Percentiles rank a stretch among this genome's conserved stretches.
Conservation (phyloP, 176 grass and related monocot genomes). For the Avena sativa region DNA sequence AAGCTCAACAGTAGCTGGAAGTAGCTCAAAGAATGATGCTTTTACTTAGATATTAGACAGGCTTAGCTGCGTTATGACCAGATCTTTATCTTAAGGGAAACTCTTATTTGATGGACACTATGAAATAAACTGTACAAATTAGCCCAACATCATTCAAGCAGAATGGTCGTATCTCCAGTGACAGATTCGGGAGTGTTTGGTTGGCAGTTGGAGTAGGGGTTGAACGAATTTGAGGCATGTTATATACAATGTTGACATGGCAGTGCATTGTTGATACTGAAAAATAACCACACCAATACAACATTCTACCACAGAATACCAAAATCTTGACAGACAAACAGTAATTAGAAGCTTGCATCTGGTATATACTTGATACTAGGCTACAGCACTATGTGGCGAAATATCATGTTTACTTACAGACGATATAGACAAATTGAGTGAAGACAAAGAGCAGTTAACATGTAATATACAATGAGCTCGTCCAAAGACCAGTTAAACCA, state of each 20-base stretch:
- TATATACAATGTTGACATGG: background rate
- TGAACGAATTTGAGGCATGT: background rate
- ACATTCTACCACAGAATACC: background rate
- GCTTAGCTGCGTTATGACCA: too few relatives aligned
- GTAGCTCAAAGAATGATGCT: conserved; percentile 2
- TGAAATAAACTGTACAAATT: background rate
- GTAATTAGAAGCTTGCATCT: conserved; percentile 1
- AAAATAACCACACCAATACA: background rate
- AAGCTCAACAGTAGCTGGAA: conserved; percentile 21
- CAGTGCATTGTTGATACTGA: background rate
- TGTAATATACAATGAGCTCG: background rate
- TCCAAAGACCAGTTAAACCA: background rate
- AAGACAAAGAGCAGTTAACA: background rate
- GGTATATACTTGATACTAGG: background rate
- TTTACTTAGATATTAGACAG: background rate
- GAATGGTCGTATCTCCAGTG: background rate
- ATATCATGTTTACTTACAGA: background rate
- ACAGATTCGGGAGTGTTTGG: background rate
- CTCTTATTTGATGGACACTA: background rate
- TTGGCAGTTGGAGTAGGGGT: background rate
- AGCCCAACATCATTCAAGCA: background rate
- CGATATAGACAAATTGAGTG: background rate
- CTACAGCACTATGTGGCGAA: background rate
- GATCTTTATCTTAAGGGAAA: background rate
- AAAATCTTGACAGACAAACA: background rate